These are phyloP conservation scores for Hypomyces perniciosus DNA, from an alignment of 2,329 filamentous ascomycete genomes.

Conservation along the genomic window DNA sequence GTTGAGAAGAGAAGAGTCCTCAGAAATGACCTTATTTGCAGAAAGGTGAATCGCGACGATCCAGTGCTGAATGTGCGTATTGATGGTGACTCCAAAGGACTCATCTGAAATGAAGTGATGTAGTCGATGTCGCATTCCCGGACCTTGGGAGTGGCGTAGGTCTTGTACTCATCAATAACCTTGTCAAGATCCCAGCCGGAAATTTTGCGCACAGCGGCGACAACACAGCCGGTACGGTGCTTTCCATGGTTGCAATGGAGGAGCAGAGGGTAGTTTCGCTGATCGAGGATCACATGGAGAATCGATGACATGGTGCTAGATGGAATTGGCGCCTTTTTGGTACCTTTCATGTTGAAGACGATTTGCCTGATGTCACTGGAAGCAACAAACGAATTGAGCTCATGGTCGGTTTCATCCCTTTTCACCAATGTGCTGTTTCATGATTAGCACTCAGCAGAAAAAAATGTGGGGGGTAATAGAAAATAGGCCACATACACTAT, in stretches of 20 bases:
- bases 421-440: constrained; percentile 54
- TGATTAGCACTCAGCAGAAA: background rate
- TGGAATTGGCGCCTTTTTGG: constrained; percentile 72
- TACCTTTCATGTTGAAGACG: constrained; percentile 75
- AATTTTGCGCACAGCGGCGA: constrained; percentile 70
- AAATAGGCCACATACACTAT: constrained; percentile 56
- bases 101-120: constrained; percentile 45
- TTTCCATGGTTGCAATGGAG: constrained; percentile 94
- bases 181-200: constrained; percentile 58
- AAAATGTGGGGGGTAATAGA: background rate
- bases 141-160: constrained; percentile 55
- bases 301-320: constrained; percentile 63
- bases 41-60: constrained; percentile 14
- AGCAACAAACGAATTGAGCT: constrained; percentile 56
- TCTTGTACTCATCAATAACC: constrained; percentile 67
- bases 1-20: constrained; percentile 38
- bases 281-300: constrained; percentile 64
- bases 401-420: constrained; percentile 49
- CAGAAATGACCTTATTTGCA: constrained; percentile 33
- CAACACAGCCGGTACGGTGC: constrained; percentile 87
- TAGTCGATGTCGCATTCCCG: constrained; percentile 57
- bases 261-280: constrained; percentile 69
- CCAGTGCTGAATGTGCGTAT: background rate
- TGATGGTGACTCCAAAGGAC: constrained; percentile 24
- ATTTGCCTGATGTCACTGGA: constrained; percentile 64